Evolutionary conservation across 2,329 filamentous ascomycete genomes (phyloP), one percentile per base, ranked within the genome.

Genomic region (Ophiognomonia clavigignenti-juglandacearum): DNA sequence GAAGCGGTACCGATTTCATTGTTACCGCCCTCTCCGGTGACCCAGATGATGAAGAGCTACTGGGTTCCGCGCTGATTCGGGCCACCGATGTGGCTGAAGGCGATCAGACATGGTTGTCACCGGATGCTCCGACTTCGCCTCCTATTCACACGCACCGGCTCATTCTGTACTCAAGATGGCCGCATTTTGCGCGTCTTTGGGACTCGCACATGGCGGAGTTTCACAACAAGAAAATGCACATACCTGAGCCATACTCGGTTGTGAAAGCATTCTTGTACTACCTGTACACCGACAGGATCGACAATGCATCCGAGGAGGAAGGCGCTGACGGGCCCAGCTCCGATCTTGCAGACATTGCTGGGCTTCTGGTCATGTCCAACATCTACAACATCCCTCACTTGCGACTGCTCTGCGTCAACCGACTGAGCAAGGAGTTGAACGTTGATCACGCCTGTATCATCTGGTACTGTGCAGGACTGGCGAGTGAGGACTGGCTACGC

Each of bases 371-470:
- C 54, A 95, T 98, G 88, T 90, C 90, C 36, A 96, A 97, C 64
- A 88, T 97, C 39, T 98, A 98, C 69, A 92, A 96, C 61, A 95
- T 98, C 71, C 91, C 91, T 1, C 89, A 93, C 56, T 80, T 98
- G 20, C 86, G 92, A 18, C 78, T 96, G 7, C 76, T 97, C 2
- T 96, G 92, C 63, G 87, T 97, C 45, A 92, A 96, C 62, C 82
- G 93, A 8, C 77, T 98, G 4, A 85, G 87, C 47, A 86, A 88
- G 52, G 93, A 98, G 61, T 78, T 98, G 3, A 92, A 97, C 61
- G 86, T 97, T 32, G 88, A 95, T 51, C 90, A 96, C 61, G 92
- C 92, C 3, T 96, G 93, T 54, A 85, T 95, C 56, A 91, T 96
- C 47, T 98, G 95, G 90, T 91, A 97, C 65, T 89, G 90, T 54